Conservation (phyloP, 2,329 filamentous ascomycete species). For the Pezicula neosporulosa region DNA sequence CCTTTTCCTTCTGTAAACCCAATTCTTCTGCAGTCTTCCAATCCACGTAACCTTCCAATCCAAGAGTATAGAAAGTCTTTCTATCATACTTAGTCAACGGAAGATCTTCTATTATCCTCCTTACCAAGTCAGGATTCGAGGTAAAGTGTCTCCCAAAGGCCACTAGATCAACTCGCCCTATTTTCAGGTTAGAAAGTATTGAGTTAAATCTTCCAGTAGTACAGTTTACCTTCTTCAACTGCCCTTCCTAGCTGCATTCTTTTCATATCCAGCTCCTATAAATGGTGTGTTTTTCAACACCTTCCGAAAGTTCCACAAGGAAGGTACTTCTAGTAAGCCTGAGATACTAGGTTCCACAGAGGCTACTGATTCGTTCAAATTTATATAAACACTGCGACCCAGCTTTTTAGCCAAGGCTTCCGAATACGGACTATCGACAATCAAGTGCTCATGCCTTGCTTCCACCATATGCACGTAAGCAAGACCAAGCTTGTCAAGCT, state of each 20-base stretch:
- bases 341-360: no score
- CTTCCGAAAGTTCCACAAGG: conserved; percentile 7
- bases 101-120: background rate
- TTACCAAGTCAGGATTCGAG: conserved; percentile 4
- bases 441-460: conserved; percentile 22
- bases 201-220: background rate
- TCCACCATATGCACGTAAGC: conserved; percentile 61
- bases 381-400: no score
- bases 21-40: background rate
- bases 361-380: no score
- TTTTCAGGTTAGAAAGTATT: background rate
- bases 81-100: background rate
- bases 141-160: conserved; percentile 8
- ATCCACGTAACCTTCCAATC: conserved; percentile 1
- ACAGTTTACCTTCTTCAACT: background rate
- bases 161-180: conserved; percentile 2
- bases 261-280: conserved; percentile 12
- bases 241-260: background rate
- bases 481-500: conserved; percentile 46
- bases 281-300: conserved; percentile 33
- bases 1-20: no score
- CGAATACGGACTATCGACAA: background rate
- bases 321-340: background rate
- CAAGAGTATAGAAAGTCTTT: conserved; percentile 2
- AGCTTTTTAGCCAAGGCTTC: no score